Base-by-base conservation (phyloP, 2,329 filamentous ascomycete species). In the Fusarium sp. region DNA sequence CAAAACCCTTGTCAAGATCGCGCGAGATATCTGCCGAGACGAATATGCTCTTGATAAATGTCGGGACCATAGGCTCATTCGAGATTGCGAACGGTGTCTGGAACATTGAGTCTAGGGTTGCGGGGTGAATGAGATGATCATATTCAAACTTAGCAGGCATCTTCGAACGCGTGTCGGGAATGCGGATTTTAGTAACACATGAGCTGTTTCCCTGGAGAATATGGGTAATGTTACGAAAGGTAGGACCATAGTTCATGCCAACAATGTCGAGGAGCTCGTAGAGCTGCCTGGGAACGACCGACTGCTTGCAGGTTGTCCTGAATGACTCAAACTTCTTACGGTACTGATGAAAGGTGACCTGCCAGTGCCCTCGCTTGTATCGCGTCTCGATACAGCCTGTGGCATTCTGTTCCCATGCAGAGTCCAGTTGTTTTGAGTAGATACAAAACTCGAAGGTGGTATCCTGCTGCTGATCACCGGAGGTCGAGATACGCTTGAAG, bases 141-240 rank as follows among this genome's bases (percentile, higher is more conserved):
- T 83, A 88, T 72, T 89, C 87, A 55, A 84, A 88, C 16, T 81
- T 77, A 42, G 79, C 79, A 0, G 87, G 87, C 87, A 89, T 89
- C 46, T 79, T 81, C 5, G 82, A 78, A 68, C 78, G 83, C 3
- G 86, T 89, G 67, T 88, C 82, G 0, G 85, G 84, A 7, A 87
- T 78, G 10, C 76, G 73, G 7, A 88, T 74, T 5, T 76, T 78
- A 54, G 79, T 80, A 40, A 81, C 73, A 50, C 82, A 84, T 11
- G 75, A 63, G 18, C 76, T 73, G 24, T 76, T 65, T 2, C 79
- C 74, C 42, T 78, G 83, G 14, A 58, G 66, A 16, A 81, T 55
- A 12, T 79, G 69, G 4, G 80, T 71, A 30, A 87, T 80, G 61
- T 87, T 88, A 46, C 82, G 84, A 72, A 88, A 88, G 5, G 82